Evolutionary conservation across 2,329 filamentous ascomycete species (phyloP).

Genomic region (Penicillium sp.): DNA sequence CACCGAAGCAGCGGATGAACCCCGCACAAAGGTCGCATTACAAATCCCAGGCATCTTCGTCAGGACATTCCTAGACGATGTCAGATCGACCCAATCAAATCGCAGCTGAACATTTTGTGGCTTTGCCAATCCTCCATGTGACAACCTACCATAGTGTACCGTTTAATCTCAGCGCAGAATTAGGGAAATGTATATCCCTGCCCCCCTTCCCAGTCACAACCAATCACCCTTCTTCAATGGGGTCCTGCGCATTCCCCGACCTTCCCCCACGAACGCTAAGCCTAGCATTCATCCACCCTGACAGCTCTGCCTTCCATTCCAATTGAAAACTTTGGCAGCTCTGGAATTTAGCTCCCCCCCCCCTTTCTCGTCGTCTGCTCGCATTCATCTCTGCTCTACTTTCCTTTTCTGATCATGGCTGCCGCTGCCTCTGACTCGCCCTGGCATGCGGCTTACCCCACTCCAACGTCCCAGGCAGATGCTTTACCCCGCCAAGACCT

Average conservation of each 20-base stretch:
- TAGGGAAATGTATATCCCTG: not conserved
- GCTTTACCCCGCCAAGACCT: constrained; percentile 40
- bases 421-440: constrained; percentile 21
- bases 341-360: not conserved
- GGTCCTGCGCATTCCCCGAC: not conserved
- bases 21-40: not conserved
- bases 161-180: no score
- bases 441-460: constrained; percentile 49
- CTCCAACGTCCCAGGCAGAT: constrained; percentile 34
- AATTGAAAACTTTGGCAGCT: not conserved
- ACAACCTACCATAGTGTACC: not conserved
- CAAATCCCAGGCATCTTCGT: not conserved
- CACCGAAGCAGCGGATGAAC: no score
- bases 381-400: not conserved
- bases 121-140: not conserved
- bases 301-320: not conserved
- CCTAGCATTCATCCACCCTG: no score
- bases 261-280: no score
- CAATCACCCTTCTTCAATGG: not conserved
- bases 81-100: constrained; percentile 1
- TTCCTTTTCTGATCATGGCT: not conserved
- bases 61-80: not conserved
- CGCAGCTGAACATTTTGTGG: not conserved
- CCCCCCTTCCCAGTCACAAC: not conserved
- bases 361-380: not conserved